These are phyloP conservation scores for Boletus speciosus DNA, from an alignment of 768 basidiomycete genomes.

Conservation along the genomic window DNA sequence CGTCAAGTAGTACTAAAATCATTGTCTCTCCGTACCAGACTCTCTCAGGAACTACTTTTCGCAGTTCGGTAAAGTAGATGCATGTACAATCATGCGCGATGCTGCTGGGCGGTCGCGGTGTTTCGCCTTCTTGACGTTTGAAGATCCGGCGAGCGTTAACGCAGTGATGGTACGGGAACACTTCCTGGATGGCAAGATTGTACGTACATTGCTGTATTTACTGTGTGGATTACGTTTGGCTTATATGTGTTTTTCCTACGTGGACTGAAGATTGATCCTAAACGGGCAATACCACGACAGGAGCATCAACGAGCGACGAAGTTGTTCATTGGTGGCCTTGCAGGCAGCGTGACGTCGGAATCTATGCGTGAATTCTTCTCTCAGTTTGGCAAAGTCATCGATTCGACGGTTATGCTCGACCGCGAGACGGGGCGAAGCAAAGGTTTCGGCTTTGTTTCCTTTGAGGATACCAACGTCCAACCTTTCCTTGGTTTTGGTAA, in stretches of 20 bases:
- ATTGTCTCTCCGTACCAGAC: constrained; percentile 45
- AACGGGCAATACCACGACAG: constrained; percentile 94
- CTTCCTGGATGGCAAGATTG: constrained; percentile 94
- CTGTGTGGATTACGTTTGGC: constrained; percentile 5
- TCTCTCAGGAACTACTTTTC: constrained; percentile 83
- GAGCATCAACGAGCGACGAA: constrained; percentile 94
- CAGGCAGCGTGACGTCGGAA: constrained; percentile 89
- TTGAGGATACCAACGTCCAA: constrained; percentile 87
- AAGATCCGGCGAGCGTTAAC: constrained; percentile 88
- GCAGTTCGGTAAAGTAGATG: constrained; percentile 95
- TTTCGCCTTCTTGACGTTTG: constrained; percentile 97
- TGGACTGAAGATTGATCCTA: constrained; percentile 88
- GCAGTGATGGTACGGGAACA: constrained; percentile 95
- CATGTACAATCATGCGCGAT: constrained; percentile 99
- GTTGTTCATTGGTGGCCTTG: constrained; percentile 92
- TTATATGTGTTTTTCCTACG: constrained; percentile 19
- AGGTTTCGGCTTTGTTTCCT: constrained; percentile 97
- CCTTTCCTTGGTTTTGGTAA: constrained; percentile 86
- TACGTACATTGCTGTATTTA: constrained; percentile 45
- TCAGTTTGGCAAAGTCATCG: constrained; percentile 92
- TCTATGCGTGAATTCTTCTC: constrained; percentile 91
- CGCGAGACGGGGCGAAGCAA: constrained; percentile 93
- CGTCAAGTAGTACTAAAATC: constrained; percentile 44
- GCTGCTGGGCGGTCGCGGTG: constrained; percentile 91
- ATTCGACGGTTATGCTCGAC: constrained; percentile 98